These are phyloP conservation scores for Theileria luwenshuni DNA, from an alignment of 169 alveolate species.

Conservation along the genomic window DNA sequence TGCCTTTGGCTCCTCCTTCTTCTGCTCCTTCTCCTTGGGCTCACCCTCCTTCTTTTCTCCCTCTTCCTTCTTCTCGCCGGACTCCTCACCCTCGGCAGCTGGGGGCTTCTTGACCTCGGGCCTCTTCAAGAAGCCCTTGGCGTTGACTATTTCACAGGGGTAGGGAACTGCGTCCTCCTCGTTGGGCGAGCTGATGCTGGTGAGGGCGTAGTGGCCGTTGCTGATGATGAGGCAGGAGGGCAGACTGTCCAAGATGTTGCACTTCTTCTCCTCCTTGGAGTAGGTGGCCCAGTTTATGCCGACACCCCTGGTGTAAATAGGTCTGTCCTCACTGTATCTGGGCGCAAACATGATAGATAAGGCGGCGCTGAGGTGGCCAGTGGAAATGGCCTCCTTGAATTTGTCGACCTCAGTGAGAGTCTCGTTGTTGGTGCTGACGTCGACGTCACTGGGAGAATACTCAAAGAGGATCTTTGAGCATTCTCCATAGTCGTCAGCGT, in stretches of 20 bases:
- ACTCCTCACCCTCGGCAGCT: background rate
- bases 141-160: slow-evolving; percentile 69
- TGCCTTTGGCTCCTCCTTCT: slow-evolving; percentile 1
- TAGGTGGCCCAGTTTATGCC: slow-evolving; percentile 80
- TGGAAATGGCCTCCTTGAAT: slow-evolving; percentile 24
- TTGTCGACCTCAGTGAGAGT: slow-evolving; percentile 38
- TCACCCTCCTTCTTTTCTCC: slow-evolving; percentile 36
- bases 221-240: slow-evolving; percentile 74
- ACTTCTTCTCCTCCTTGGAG: slow-evolving; percentile 36
- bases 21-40: slow-evolving; percentile 3
- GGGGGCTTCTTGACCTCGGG: background rate
- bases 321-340: slow-evolving; percentile 46
- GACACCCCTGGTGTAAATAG: slow-evolving; percentile 60
- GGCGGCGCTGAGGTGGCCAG: slow-evolving; percentile 23
- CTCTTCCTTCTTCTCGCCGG: background rate
- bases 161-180: slow-evolving; percentile 58
- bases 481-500: slow-evolving; percentile 33
- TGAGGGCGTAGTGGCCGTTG: slow-evolving; percentile 69
- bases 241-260: slow-evolving; percentile 57
- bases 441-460: slow-evolving; percentile 73
- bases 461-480: slow-evolving; percentile 71
- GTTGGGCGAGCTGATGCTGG: slow-evolving; percentile 71
- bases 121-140: slow-evolving; percentile 40
- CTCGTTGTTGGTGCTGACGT: slow-evolving; percentile 29
- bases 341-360: slow-evolving; percentile 53